Evolutionary conservation across 768 basidiomycete genomes (phyloP).

Genomic region (Gelatoporia subvermispora): DNA sequence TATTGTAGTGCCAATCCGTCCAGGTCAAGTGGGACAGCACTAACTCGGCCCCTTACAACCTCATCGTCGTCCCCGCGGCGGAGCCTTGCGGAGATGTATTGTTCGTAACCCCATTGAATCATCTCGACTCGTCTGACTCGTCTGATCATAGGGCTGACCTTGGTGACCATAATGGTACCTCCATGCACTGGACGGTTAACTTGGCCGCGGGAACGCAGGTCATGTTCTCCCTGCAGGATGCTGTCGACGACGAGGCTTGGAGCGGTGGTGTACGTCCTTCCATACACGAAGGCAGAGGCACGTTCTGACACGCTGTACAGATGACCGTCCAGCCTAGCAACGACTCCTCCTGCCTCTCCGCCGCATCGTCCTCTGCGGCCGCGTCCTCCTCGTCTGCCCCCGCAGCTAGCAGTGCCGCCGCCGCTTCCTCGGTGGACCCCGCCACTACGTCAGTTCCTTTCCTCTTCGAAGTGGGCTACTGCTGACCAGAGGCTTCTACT

Average conservation of each 20-base stretch:
- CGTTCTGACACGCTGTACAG: constrained; percentile 16
- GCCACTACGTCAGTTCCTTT: constrained; percentile 13
- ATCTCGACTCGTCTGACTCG: background rate
- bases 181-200: constrained; percentile 38
- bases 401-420: background rate
- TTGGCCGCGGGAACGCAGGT: constrained; percentile 46
- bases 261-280: constrained; percentile 44
- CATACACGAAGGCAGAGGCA: background rate
- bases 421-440: constrained; percentile 4
- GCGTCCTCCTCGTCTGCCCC: constrained; percentile 2
- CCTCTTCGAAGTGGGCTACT: constrained; percentile 2
- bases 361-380: constrained; percentile 10
- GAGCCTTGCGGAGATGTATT: constrained; percentile 57
- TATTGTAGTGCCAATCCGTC: constrained; percentile 47
- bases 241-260: constrained; percentile 60
- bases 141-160: constrained; percentile 46
- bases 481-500: background rate
- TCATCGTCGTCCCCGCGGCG: constrained; percentile 46
- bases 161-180: constrained; percentile 41
- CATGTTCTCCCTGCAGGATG: constrained; percentile 50
- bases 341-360: constrained; percentile 34
- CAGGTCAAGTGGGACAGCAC: constrained; percentile 49
- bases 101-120: constrained; percentile 36
- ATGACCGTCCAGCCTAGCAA: constrained; percentile 30
- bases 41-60: constrained; percentile 45